Conservation (phyloP, 768 basidiomycete genomes). For the Boletus barrowsii region DNA sequence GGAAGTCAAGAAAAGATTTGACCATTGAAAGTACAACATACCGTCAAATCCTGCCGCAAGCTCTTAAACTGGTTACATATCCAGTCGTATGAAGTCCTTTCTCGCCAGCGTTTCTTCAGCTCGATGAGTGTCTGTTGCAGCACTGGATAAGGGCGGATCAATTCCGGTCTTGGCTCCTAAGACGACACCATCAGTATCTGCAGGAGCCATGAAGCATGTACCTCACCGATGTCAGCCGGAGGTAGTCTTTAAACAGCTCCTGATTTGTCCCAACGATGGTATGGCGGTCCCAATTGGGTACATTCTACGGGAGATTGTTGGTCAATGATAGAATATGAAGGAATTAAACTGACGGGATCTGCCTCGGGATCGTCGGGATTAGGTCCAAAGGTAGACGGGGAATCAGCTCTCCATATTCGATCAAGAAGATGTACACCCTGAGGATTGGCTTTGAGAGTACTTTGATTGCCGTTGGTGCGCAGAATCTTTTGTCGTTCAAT, state of each 20-base stretch:
- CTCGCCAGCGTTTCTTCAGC: constrained; percentile 85
- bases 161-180: constrained; percentile 93
- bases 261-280: constrained; percentile 92
- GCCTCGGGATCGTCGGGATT: constrained; percentile 67
- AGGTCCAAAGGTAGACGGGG: constrained; percentile 47
- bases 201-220: background rate
- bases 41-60: constrained; percentile 94
- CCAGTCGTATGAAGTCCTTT: constrained; percentile 75
- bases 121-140: constrained; percentile 82
- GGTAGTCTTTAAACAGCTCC: constrained; percentile 93
- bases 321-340: background rate
- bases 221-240: constrained; percentile 84
- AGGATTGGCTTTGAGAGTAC: constrained; percentile 42
- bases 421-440: constrained; percentile 55
- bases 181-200: constrained; percentile 4
- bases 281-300: constrained; percentile 92
- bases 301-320: constrained; percentile 59
- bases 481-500: constrained; percentile 67
- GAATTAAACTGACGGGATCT: constrained; percentile 53
- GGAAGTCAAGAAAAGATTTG: constrained; percentile 1
- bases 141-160: constrained; percentile 84
- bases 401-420: constrained; percentile 40
- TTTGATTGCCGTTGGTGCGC: constrained; percentile 30
- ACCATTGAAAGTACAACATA: constrained; percentile 40
- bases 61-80: constrained; percentile 99